Evolutionary conservation across 495 filamentous ascomycete species (phyloP).

Genomic region (Daldinia caldariorum): DNA sequence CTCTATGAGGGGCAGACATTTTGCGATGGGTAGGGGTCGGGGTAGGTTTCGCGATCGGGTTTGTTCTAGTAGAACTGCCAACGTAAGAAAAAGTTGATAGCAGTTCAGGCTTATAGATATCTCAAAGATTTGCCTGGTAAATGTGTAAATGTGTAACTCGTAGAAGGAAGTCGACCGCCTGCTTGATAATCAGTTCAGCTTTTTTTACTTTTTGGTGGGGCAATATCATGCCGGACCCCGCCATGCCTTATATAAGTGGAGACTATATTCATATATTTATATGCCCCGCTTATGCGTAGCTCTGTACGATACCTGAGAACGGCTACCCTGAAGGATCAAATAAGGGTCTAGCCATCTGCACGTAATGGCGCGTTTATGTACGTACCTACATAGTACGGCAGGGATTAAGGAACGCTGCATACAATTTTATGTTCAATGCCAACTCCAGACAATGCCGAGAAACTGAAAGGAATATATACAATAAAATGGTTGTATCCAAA

Average conservation of each 20-base stretch:
- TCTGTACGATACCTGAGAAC: background rate
- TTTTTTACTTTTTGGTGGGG: conserved; percentile 43
- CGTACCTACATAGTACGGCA: background rate
- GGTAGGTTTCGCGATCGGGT: background rate
- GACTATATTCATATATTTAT: background rate
- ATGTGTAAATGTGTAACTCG: conserved; percentile 11
- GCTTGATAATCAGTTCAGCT: conserved; percentile 42
- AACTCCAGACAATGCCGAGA: conserved; percentile 16
- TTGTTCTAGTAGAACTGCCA: background rate
- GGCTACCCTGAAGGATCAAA: conserved; percentile 4
- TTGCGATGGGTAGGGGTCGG: conserved; percentile 27
- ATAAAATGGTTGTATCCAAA: conserved; percentile 13
- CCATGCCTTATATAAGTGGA: conserved; percentile 37
- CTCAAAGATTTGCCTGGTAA: background rate
- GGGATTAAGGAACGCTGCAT: background rate
- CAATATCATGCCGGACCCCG: conserved; percentile 37
- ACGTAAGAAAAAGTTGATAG: background rate
- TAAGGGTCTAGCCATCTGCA: background rate
- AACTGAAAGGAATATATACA: conserved; percentile 30
- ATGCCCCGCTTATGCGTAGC: no score
- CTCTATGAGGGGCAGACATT: conserved; percentile 55
- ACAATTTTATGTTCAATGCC: conserved; percentile 12
- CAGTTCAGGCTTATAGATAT: conserved; percentile 2
- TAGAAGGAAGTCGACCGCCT: conserved; percentile 28
- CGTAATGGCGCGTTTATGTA: background rate